Evolutionary conservation across 257 asterid species (phyloP), one percentile per base, ranked within the genome.

Genomic region (Eustoma russellianum): DNA sequence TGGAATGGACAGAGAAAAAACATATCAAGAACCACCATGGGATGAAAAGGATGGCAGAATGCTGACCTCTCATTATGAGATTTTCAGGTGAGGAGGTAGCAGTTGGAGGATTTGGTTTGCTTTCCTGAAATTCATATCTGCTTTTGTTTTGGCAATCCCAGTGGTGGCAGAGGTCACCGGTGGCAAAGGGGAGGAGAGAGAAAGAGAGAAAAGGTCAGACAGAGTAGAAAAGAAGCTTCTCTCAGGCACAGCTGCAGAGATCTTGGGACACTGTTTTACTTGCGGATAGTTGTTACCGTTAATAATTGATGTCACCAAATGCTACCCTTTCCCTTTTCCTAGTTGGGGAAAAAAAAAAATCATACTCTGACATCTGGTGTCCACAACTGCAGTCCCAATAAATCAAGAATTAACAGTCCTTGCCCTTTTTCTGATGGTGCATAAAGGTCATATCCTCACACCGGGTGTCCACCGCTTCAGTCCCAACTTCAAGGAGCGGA

Each of bases 201-300:
- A 60, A 24, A 65, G 50, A 66, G 34, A 59, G 63, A 41, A 30
- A 30, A 50, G 53, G 13, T 7, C 38, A 9, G 65, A 48, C 52
- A n/a, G 52, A 66, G 77, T 66, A 61, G 71, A 76, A 81, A 70
- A 67, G 86, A 76, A 83, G 80, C 88, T 80, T 83, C 79, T 52
- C 56, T 65, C 63, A 15, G 67, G 70, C 73, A 63, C 62, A 17
- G 70, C 73, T 73, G 79, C 70, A 76, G 13, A 87, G 92, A 87
- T 83, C 92, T 77, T 24, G 30, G 30, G 30, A 38, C 43, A 38
- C 9, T 38, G 12, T 38, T n/a, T n/a, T 38, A 38, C 12, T 38
- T 7, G 64, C 30, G 45, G 5, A 30, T 33, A 9, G 30, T 24
- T 48, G 72, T 64, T 73, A 65, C 77, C 70, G 65, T 51, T 11